Evolutionary conservation across 2,329 filamentous ascomycete genomes (phyloP).

Genomic region (Pseudogymnoascus pannorum): DNA sequence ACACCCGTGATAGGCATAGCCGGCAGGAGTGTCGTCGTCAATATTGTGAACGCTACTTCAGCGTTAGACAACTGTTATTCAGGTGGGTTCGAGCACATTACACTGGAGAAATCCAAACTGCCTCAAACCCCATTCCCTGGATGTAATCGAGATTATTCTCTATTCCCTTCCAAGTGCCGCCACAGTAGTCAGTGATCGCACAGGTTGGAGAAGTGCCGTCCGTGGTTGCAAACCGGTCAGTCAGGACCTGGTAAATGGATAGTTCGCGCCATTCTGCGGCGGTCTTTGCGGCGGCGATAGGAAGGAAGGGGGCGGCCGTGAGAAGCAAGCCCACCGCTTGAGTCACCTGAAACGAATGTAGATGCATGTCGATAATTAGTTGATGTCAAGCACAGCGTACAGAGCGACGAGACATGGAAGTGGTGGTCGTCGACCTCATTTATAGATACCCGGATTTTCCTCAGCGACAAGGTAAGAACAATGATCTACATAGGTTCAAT

Average conservation of each 20-base stretch:
- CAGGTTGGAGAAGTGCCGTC: constrained; percentile 28
- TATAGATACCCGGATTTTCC: not conserved
- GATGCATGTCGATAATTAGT: not conserved
- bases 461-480: not conserved
- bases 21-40: constrained; percentile 27
- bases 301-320: not conserved
- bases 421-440: not conserved
- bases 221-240: constrained; percentile 35
- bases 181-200: constrained; percentile 35
- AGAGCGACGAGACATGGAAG: not conserved
- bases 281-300: not conserved
- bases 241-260: constrained; percentile 37
- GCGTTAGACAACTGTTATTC: constrained; percentile 29
- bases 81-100: constrained; percentile 26
- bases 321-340: not conserved
- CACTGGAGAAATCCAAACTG: constrained; percentile 32
- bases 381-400: not conserved
- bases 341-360: not conserved
- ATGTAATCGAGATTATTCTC: constrained; percentile 43
- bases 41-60: constrained; percentile 33
- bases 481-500: not conserved
- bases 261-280: constrained; percentile 30
- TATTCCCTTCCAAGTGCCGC: constrained; percentile 42
- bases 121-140: constrained; percentile 41
- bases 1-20: constrained; percentile 42